Base-by-base conservation (phyloP, 495 filamentous ascomycete species). In the Pyronema omphalodes region DNA sequence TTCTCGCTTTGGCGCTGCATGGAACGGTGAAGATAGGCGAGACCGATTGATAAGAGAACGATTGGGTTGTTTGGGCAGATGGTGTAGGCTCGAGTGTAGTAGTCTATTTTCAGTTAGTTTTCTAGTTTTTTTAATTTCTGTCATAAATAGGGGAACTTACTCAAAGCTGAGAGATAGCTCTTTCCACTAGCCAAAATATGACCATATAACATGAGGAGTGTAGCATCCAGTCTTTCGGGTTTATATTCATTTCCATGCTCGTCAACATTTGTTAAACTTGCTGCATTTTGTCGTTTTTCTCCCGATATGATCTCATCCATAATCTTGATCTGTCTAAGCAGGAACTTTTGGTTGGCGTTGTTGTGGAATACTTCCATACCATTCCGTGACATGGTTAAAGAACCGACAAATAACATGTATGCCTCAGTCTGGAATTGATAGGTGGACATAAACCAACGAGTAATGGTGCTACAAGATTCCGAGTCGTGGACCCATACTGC, bases 1-100 rank as follows among this genome's bases (percentile, higher is more conserved):
- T 95, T 94, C 47, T 88, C 86, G 4, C 82, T 77, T 66, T 89
- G 86, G 8, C 88, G 77, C 62, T 94, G 93, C 56, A 94, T 75
- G 8, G 81, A 82, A 61, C 88, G 78, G 62, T 94, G 83, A 41
- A 94, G 72, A 65, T 88, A 95, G 17, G 78, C 80, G 29, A 93
- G 74, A 1, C 74, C 81, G 9, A 82, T 73, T 55, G 69, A 76
- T 29, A 98, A 79, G 58, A 85, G 82, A 54, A 94, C 75, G 41
- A 81, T 74, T 4, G 80, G 73, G 60, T 94, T 93, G 12, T 76
- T 58, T 2, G 84, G 83, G 60, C 86, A 80, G 0, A 95, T 66
- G 0, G 83, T 79, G 46, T 83, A 82, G 4, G 88, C 93, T 41
- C 91, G 84, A 56, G 85, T 80, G 59, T 93, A 93, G 69, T 94